Evolutionary conservation across 805 yeast species (phyloP).

Genomic region (Suhomyces sp.): DNA sequence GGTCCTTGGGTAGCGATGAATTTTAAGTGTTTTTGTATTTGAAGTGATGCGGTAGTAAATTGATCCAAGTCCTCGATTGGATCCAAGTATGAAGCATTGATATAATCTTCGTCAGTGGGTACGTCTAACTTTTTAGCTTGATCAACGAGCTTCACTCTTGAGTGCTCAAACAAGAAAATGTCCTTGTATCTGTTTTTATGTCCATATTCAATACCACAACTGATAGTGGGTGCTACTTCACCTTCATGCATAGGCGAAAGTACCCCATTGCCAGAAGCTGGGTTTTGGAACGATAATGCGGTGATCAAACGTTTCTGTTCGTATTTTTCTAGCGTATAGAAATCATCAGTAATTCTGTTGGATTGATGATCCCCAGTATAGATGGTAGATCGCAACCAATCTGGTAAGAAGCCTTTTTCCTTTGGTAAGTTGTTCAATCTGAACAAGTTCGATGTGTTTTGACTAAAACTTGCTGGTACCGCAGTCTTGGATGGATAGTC

Average conservation of each 20-base stretch:
- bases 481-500: constrained; percentile 1
- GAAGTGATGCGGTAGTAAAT: constrained; percentile 8
- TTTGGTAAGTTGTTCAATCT: constrained; percentile 30
- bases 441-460: constrained; percentile 13
- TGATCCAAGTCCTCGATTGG: constrained; percentile 14
- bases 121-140: constrained; percentile 18
- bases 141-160: constrained; percentile 62
- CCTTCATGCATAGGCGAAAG: constrained; percentile 10
- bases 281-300: constrained; percentile 17
- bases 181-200: constrained; percentile 74
- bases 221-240: constrained; percentile 44
- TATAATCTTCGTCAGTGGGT: constrained; percentile 49
- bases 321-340: constrained; percentile 61
- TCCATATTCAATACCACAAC: constrained; percentile 73
- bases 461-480: constrained; percentile 7
- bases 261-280: not conserved
- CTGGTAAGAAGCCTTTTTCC: constrained; percentile 41
- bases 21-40: constrained; percentile 12
- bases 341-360: constrained; percentile 36
- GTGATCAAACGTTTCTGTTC: constrained; percentile 65
- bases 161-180: constrained; percentile 81
- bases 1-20: constrained; percentile 92
- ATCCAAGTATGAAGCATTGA: constrained; percentile 77
- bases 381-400: constrained; percentile 20
- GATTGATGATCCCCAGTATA: constrained; percentile 7